Base-by-base conservation (phyloP, 108 stramenopile genomes). In the Bacterosira constricta region DNA sequence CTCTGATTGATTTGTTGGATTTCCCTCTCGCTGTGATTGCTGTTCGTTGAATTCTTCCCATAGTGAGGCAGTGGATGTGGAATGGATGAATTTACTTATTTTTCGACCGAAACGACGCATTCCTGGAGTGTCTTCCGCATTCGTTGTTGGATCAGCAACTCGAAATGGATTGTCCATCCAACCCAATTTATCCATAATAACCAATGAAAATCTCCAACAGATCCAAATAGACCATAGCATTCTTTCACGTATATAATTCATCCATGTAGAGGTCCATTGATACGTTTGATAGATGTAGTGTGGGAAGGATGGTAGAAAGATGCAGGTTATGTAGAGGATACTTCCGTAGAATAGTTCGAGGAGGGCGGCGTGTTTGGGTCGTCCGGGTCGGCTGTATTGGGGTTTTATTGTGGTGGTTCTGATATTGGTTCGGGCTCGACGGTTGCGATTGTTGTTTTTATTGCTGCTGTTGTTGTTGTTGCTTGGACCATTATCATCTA, bases 11-110 rank as follows among this genome's bases (percentile, higher is more conserved):
- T 42, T 15, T 7, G 3, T 45, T 5, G 44, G 3, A 1, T 1
- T 2, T 7, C 38, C 6, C 8, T 44, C 11, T 32, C 25, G 34
- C 29, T 58, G 36, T 4, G 9, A 17, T 53, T 67, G 51, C 12
- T 53, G 66, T 38, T 46, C 32, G 38, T 77, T 77, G 31, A 77
- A 77, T 54, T 77, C 76, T 32, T 69, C 76, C 76, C 76, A 77
- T 18, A 77, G 17, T 11, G 63, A 65, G 12, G 55, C 56, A 18
- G 69, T 52, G 6, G 69, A 54, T 9, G 77, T 63, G 5, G 77
- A 63, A 21, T 63, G 71, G 44, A 78, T 62, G 21, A 47, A 77
- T 4, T 69, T 77, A 3, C 76, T 29, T 2, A 57, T 25, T 8
- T 41, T 31, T 47, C 42, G 30, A 4, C 66, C 47, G 50, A 58